Evolutionary conservation across 2,329 filamentous ascomycete species (phyloP).

Genomic region (Calonectria pseudoreteaudii): DNA sequence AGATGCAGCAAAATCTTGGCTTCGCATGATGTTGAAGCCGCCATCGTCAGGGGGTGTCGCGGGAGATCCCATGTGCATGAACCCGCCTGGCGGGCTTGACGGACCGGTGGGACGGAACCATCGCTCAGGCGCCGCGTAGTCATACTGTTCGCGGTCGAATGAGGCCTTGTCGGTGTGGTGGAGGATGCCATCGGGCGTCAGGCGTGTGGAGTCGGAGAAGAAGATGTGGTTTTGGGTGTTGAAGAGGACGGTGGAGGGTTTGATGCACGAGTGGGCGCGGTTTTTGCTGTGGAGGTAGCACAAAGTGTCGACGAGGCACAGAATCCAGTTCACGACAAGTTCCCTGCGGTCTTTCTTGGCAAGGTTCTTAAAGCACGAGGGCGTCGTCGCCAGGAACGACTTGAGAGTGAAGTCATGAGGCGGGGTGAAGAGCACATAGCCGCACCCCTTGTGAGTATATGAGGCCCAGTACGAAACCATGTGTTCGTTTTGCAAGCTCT

Average conservation of each 20-base stretch:
- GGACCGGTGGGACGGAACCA: constrained; percentile 59
- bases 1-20: constrained; percentile 37
- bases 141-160: constrained; percentile 77
- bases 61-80: constrained; percentile 41
- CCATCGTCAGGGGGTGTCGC: constrained; percentile 51
- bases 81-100: constrained; percentile 49
- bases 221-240: constrained; percentile 74
- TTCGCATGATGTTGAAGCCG: constrained; percentile 51
- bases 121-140: constrained; percentile 79
- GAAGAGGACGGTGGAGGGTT: constrained; percentile 77
- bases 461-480: constrained; percentile 78
- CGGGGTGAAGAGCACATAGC: constrained; percentile 76
- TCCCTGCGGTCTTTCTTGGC: constrained; percentile 69
- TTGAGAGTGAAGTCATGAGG: constrained; percentile 75
- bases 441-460: constrained; percentile 72
- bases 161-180: constrained; percentile 57
- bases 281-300: constrained; percentile 75
- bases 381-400: constrained; percentile 73
- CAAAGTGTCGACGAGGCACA: constrained; percentile 77
- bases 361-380: constrained; percentile 71
- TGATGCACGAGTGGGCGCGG: constrained; percentile 75
- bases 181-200: constrained; percentile 57
- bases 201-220: constrained; percentile 70
- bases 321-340: constrained; percentile 78
- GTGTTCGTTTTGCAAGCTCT: constrained; percentile 73